Base-by-base conservation (phyloP, 192 early-diverging fungal species). In the Podila epigama region DNA sequence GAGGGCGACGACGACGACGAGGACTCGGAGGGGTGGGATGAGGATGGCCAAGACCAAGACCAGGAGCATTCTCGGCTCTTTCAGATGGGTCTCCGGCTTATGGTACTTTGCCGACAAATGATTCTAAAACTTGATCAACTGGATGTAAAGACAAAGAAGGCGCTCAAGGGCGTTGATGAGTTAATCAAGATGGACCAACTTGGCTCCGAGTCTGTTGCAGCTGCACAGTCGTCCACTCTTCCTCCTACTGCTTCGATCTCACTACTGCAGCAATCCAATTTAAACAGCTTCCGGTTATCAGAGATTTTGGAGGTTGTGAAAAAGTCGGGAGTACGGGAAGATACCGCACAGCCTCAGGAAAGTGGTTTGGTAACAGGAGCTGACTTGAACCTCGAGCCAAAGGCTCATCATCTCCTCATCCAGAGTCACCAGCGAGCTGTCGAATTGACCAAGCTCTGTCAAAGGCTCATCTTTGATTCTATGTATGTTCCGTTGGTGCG, bases 31-130 rank as follows among this genome's bases (percentile, higher is more conserved):
- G 86, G 84, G 10, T 84, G 87, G 58, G 82, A 79, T 36, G 67
- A 70, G 4, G 82, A 83, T 41, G 81, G 79, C 10, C 59, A 75
- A 40, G 84, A 77, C 29, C 58, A 84, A 25, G 84, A 85, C 31
- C 89, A 91, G 36, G 20, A 22, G n/a, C n/a, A 48, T 22, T 48
- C 44, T 2, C 86, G 91, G 67, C 75, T 80, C 0, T 92, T 93
- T 70, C 90, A 92, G 44, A 73, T 88, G 50, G 92, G 88, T n/a
- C 70, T 92, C 27, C 72, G 84, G 31, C 37, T 91, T 16, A 79
- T 93, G 62, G 88, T 80, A 15, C 63, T 89, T 4, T 87, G 88
- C 55, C 69, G 75, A 25, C 56, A 65, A 2, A 37, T 90, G 27
- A 57, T 68, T n/a, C 65, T 81, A 18, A 62, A 79, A 11, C 60